These are phyloP conservation scores for Boletus reticuloceps DNA, from an alignment of 768 basidiomycete species.

Conservation along the genomic window DNA sequence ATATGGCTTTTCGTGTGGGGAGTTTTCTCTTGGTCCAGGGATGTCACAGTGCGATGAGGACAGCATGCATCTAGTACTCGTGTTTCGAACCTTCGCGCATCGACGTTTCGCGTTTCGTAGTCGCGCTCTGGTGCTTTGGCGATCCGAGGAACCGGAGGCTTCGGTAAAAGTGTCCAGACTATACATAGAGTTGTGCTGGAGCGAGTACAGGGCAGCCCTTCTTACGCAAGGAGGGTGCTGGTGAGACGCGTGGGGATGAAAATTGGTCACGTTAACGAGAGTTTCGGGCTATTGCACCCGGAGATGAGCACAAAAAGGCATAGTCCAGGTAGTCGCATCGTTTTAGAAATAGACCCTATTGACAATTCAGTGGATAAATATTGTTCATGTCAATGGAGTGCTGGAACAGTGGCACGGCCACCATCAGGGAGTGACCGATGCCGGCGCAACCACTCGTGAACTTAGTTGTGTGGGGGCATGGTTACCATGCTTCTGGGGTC, in stretches of 20 bases:
- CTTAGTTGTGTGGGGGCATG: not conserved
- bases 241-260: conserved; percentile 2
- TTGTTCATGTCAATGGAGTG: not conserved
- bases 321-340: not conserved
- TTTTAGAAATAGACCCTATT: not conserved
- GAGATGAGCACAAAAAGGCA: not conserved
- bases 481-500: not conserved
- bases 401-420: conserved; percentile 16
- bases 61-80: too few relatives aligned
- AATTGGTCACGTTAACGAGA: not conserved
- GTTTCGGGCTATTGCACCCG: too few relatives aligned
- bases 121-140: not conserved
- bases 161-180: too few relatives aligned
- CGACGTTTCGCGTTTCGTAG: not conserved
- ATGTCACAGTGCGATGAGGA: too few relatives aligned
- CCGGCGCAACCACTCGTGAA: not conserved
- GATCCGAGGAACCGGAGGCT: not conserved
- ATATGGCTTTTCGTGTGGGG: not conserved
- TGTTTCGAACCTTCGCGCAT: conserved; percentile 2
- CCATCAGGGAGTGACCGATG: not conserved
- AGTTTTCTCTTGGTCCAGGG: too few relatives aligned
- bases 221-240: conserved; percentile 7
- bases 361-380: not conserved
- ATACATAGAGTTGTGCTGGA: not conserved
- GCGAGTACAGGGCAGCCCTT: conserved; percentile 1